Evolutionary conservation across 129 eudicot species (phyloP).

Genomic region (Sambucus nigra): DNA sequence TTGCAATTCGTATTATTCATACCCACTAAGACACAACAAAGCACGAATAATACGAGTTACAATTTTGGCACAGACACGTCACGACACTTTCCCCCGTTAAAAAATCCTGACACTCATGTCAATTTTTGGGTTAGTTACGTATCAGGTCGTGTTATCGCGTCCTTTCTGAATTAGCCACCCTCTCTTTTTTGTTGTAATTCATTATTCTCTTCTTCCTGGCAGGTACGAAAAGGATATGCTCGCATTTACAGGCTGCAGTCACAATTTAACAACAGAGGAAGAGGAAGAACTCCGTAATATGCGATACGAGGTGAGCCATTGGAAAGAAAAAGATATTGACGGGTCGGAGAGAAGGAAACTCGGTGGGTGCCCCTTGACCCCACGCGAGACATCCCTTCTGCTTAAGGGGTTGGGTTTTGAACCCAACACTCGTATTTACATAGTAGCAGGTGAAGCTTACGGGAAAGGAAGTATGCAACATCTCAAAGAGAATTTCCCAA

Average conservation of each 20-base stretch:
- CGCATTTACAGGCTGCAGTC: conserved; percentile 98
- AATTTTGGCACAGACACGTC: too few relatives aligned
- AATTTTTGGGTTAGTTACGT: too few relatives aligned
- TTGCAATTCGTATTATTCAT: too few relatives aligned
- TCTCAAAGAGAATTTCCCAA: conserved; percentile 65
- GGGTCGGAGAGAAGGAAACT: conserved; percentile 67
- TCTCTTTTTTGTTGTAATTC: background rate
- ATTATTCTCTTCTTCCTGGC: conserved; percentile 5
- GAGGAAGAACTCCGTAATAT: conserved; percentile 73
- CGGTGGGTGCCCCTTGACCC: conserved; percentile 97
- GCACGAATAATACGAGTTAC: too few relatives aligned
- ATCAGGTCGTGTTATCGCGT: too few relatives aligned
- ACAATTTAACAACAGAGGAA: conserved; percentile 79
- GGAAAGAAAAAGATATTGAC: conserved; percentile 96
- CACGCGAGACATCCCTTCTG: conserved; percentile 80
- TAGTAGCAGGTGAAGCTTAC: conserved; percentile 94
- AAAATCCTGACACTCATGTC: too few relatives aligned
- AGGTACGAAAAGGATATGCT: conserved; percentile 99
- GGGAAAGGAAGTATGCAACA: conserved; percentile 80
- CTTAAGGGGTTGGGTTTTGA: conserved; percentile 75
- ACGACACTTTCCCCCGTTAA: too few relatives aligned
- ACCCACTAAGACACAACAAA: too few relatives aligned
- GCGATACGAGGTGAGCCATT: conserved; percentile 88
- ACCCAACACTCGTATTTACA: conserved; percentile 60
- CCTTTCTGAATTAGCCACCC: too few relatives aligned